These are phyloP conservation scores for Chlamydomonas reinhardtii DNA, from an alignment of 163 green algal species.

Conservation along the genomic window DNA sequence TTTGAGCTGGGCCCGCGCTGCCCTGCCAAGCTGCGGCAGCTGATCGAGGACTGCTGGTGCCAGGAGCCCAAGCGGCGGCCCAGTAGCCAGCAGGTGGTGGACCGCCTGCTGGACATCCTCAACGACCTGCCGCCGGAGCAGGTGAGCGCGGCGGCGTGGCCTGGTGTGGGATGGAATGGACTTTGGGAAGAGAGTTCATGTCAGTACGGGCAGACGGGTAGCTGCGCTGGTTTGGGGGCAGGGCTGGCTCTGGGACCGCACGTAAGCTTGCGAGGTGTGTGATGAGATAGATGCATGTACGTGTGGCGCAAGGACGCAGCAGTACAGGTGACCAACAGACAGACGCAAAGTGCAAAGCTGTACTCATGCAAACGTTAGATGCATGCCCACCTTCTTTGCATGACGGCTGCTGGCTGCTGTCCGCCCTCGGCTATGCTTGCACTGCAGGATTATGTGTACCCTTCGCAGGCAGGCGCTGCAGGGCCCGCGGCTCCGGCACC, in stretches of 20 bases:
- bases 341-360: too few relatives aligned
- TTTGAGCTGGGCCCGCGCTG: conserved; percentile 50
- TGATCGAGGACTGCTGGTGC: conserved; percentile 64
- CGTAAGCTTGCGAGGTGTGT: too few relatives aligned
- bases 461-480: not conserved
- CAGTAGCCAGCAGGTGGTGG: conserved; percentile 47
- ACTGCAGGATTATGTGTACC: not conserved
- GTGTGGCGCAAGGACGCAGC: too few relatives aligned
- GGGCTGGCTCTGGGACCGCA: too few relatives aligned
- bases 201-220: too few relatives aligned
- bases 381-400: too few relatives aligned
- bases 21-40: conserved; percentile 42
- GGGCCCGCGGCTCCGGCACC: not conserved
- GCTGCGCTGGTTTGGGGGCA: too few relatives aligned
- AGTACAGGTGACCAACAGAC: too few relatives aligned
- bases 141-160: not conserved
- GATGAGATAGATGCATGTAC: too few relatives aligned
- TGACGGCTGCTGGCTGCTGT: too few relatives aligned
- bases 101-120: conserved; percentile 29
- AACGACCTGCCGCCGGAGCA: conserved; percentile 39
- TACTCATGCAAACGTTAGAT: too few relatives aligned
- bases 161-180: not conserved
- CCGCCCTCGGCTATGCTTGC: not conserved
- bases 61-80: conserved; percentile 53
- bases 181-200: too few relatives aligned